Evolutionary conservation across 495 filamentous ascomycete genomes (phyloP).

Genomic region (Hypoxylon subgilvum): DNA sequence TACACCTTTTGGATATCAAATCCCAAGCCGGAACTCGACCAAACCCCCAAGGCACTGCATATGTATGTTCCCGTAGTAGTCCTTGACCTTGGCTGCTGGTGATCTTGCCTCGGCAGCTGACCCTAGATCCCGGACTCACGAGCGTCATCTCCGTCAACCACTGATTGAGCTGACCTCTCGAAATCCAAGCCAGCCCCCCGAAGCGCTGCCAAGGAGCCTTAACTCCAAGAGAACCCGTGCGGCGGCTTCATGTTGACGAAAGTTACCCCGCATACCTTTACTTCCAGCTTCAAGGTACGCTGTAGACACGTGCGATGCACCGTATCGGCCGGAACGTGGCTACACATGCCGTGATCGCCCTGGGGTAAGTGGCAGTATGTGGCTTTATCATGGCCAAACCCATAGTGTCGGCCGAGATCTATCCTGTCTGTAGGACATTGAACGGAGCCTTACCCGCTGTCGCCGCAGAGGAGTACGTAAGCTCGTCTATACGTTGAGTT

Average conservation of each 20-base stretch:
- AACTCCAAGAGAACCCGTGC: constrained; percentile 52
- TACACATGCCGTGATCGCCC: constrained; percentile 46
- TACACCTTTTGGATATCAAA: constrained; percentile 31
- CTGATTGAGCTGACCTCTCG: constrained; percentile 48
- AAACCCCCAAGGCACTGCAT: constrained; percentile 34
- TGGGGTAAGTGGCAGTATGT: constrained; percentile 57
- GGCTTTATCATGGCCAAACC: constrained; percentile 64
- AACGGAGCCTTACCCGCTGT: constrained; percentile 48
- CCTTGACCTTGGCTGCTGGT: constrained; percentile 55
- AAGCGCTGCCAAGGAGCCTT: constrained; percentile 51
- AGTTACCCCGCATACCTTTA: background rate
- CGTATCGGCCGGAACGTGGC: constrained; percentile 65
- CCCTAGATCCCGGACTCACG: constrained; percentile 41
- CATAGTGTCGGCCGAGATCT: constrained; percentile 62
- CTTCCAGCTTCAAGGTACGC: constrained; percentile 44
- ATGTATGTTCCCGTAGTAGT: constrained; percentile 54
- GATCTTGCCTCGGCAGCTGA: constrained; percentile 40
- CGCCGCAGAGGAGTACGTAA: too few relatives aligned
- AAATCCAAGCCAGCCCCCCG: constrained; percentile 49
- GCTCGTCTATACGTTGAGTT: too few relatives aligned
- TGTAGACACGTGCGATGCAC: constrained; percentile 57
- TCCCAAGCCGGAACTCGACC: constrained; percentile 15
- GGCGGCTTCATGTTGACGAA: constrained; percentile 60
- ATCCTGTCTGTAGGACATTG: constrained; percentile 62
- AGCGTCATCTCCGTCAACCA: constrained; percentile 55